These are phyloP conservation scores for Lyophyllum decastes DNA, from an alignment of 768 basidiomycete species.

Conservation along the genomic window DNA sequence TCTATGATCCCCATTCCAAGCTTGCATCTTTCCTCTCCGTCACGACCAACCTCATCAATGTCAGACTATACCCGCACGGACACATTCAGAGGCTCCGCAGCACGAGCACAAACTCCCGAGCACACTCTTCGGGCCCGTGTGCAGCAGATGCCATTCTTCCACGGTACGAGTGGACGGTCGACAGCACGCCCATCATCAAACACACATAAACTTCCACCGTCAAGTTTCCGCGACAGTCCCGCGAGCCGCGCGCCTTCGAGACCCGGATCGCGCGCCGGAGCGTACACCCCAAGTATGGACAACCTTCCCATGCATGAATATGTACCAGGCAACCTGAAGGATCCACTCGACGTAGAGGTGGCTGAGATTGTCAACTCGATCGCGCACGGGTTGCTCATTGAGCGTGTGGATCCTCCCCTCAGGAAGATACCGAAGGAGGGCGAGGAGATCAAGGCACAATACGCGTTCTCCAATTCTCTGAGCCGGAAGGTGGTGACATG, in stretches of 20 bases:
- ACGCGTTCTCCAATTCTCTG: constrained; percentile 75
- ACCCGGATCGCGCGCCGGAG: constrained; percentile 64
- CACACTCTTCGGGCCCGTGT: constrained; percentile 57
- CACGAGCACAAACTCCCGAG: constrained; percentile 73
- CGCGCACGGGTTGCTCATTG: constrained; percentile 74
- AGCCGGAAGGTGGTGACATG: constrained; percentile 77
- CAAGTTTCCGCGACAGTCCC: constrained; percentile 70
- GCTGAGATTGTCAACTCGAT: constrained; percentile 74
- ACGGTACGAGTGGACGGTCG: constrained; percentile 39
- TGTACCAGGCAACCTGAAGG: constrained; percentile 61
- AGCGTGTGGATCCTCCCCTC: constrained; percentile 80
- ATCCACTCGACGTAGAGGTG: constrained; percentile 84
- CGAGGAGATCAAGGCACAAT: constrained; percentile 82
- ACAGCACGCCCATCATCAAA: constrained; percentile 35
- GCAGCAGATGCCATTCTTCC: constrained; percentile 58
- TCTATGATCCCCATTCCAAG: constrained; percentile 84
- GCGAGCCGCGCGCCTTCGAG: constrained; percentile 61
- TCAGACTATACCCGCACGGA: constrained; percentile 61
- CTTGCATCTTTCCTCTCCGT: constrained; percentile 67
- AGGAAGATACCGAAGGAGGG: constrained; percentile 64
- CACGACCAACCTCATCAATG: constrained; percentile 71
- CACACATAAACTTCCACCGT: constrained; percentile 58
- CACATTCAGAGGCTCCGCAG: constrained; percentile 43
- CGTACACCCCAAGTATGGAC: constrained; percentile 61
- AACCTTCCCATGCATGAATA: constrained; percentile 61